A percentile compares a stretch with the other conserved stretches of the same genome.
Evolutionary conservation across 768 basidiomycete genomes (phyloP).

Genomic region (Rhodotorula taiwanensis): DNA sequence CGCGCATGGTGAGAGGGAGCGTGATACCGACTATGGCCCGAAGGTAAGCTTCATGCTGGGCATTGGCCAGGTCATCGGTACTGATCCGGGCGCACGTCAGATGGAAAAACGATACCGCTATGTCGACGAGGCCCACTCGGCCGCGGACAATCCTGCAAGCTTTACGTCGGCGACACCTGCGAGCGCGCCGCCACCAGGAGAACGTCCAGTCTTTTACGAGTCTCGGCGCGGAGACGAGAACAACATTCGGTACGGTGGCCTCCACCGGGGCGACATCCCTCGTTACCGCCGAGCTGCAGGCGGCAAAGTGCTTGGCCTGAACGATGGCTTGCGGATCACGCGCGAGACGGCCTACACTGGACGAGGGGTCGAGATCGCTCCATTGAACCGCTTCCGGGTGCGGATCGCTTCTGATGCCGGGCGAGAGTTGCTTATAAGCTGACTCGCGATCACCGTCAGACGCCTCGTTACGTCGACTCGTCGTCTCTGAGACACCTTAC

Average conservation of each 20-base stretch:
- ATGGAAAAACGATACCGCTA: too few species aligned
- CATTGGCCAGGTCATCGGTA: too few species aligned
- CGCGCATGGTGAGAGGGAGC: background rate
- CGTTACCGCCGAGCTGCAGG: constrained; percentile 7
- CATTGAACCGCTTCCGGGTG: constrained; percentile 17
- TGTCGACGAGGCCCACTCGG: too few species aligned
- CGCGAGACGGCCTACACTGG: constrained; percentile 23
- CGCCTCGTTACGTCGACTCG: constrained; percentile 34
- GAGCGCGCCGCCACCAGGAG: too few species aligned
- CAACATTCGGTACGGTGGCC: constrained; percentile 30
- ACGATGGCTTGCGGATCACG: constrained; percentile 33
- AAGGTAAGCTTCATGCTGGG: background rate
- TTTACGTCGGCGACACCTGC: too few species aligned
- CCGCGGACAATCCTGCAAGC: too few species aligned
- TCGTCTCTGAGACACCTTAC: constrained; percentile 18
- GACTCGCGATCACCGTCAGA: background rate
- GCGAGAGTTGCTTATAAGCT: too few species aligned
- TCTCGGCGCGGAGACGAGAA: constrained; percentile 25
- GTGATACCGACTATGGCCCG: constrained; percentile 3
- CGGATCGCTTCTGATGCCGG: background rate
- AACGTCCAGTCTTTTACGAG: constrained; percentile 24
- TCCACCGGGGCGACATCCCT: constrained; percentile 34
- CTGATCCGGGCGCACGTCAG: too few species aligned
- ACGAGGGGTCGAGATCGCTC: constrained; percentile 25
- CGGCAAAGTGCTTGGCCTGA: constrained; percentile 30